Conservation (phyloP, 2,329 filamentous ascomycete genomes). For the Chrysoporthe puriensis region DNA sequence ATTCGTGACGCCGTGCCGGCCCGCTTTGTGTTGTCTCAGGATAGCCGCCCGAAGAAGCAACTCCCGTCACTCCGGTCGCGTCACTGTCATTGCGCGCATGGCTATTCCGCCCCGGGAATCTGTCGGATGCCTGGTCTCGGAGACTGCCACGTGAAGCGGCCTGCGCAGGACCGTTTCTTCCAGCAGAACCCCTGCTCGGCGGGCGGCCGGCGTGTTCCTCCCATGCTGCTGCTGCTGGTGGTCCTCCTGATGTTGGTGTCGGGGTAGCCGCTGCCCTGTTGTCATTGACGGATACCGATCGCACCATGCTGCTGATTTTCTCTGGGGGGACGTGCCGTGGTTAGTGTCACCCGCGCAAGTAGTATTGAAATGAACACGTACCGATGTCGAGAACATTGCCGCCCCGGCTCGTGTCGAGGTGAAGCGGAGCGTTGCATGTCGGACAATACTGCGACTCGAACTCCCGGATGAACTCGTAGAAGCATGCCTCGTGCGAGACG, state of each 20-base stretch:
- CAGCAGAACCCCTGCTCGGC: conserved; percentile 52
- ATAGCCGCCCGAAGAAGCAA: conserved; percentile 78
- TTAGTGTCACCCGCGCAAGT: conserved; percentile 2
- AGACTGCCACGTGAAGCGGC: conserved; percentile 44
- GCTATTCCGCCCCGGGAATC: conserved; percentile 47
- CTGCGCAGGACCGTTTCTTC: conserved; percentile 36
- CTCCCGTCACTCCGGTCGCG: conserved; percentile 70
- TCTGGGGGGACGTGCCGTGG: conserved; percentile 56
- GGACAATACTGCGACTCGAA: conserved; percentile 94
- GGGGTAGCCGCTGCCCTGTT: conserved; percentile 55
- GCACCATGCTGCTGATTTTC: conserved; percentile 92
- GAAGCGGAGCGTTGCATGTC: conserved; percentile 87
- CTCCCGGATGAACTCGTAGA: conserved; percentile 97
- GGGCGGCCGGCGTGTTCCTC: conserved; percentile 63
- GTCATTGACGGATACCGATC: conserved; percentile 75
- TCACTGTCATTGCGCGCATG: conserved; percentile 82
- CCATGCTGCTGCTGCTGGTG: conserved; percentile 63
- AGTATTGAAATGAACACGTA: conserved; percentile 45
- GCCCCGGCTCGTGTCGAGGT: conserved; percentile 88
- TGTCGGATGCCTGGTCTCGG: conserved; percentile 54
- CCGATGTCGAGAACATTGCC: conserved; percentile 92
- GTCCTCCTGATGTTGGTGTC: conserved; percentile 62
- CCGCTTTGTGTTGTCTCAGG: conserved; percentile 73
- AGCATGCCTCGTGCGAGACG: conserved; percentile 96
- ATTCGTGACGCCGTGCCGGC: conserved; percentile 77